A percentile compares a stretch with the other conserved stretches of the same genome.
Evolutionary conservation across 108 stramenopile species (phyloP).

Genomic region (Cyclotella baltica): DNA sequence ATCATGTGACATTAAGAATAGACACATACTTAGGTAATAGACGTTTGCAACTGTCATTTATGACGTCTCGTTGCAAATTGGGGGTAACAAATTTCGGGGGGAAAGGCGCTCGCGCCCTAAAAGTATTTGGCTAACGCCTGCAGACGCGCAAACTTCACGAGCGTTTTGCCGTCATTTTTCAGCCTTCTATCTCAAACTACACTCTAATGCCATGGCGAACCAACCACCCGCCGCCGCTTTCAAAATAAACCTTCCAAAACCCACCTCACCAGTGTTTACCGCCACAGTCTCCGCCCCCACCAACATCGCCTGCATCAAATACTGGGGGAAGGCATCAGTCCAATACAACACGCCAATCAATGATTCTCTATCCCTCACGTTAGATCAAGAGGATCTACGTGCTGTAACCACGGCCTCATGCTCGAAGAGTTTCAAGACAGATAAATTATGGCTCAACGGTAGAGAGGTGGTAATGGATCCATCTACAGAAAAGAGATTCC

Average conservation of each 20-base stretch:
- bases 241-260: neutral
- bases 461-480: slow-evolving; percentile 65
- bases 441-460: slow-evolving; percentile 98
- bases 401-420: slow-evolving; percentile 95
- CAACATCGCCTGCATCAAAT: slow-evolving; percentile 98
- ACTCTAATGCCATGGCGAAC: too few species aligned
- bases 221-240: too few species aligned
- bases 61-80: too few species aligned
- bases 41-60: too few species aligned
- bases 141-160: too few species aligned
- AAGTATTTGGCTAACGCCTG: too few species aligned
- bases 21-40: too few species aligned
- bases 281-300: slow-evolving; percentile 94
- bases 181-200: too few species aligned
- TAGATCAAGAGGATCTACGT: slow-evolving; percentile 91
- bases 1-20: too few species aligned
- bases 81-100: too few species aligned
- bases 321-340: slow-evolving; percentile 96
- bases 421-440: slow-evolving; percentile 65
- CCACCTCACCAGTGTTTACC: slow-evolving; percentile 54
- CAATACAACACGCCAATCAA: slow-evolving; percentile 97
- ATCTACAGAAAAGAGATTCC: slow-evolving; percentile 66
- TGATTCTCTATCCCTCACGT: slow-evolving; percentile 87
- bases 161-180: too few species aligned
- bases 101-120: too few species aligned